Evolutionary conservation across 139 green algal genomes (phyloP), one percentile per base, ranked within the genome.

Genomic region (Ettlia oleoabundans): DNA sequence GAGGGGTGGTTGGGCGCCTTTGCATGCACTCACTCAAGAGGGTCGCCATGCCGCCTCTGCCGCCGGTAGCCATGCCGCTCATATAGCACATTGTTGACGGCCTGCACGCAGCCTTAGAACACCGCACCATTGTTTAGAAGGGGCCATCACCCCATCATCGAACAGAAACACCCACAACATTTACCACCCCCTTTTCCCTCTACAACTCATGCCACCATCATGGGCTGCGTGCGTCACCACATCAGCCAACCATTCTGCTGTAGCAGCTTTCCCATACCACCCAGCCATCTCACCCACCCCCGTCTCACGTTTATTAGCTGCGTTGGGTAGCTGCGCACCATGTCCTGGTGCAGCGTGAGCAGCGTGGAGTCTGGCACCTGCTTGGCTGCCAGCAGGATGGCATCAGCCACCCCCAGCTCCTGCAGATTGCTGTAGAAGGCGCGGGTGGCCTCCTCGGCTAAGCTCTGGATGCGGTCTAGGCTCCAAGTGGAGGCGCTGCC

Each of bases 21-120:
- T n/a, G n/a, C n/a, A n/a, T n/a, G n/a, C n/a, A n/a, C n/a, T n/a
- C n/a, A n/a, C n/a, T n/a, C n/a, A n/a, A n/a, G 58, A 10, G 75
- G 58, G 58, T 81, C 75, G 58, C 75, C 75, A 19, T 62, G 43
- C 15, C 55, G 38, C 13, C 58, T 55, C 75, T 72, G 58, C 38
- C 58, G 75, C 58, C 75, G 55, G 58, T 81, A 81, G 58, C 75
- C 75, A 5, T 81, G 75, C 55, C 75, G 38, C 38, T 81, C 58
- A 33, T 41, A 81, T n/a, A 81, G 58, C 28, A 81, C 58, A 3
- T 71, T 38, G 38, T 72, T 81, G 58, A 71, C 32, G 28, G 75
- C 58, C 58, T 81, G 75, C n/a, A 41, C 28, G 47, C 47, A 38
- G 40, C 40, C 67, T n/a, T n/a, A n/a, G n/a, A n/a, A n/a, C n/a